phyloP scores from a whole-genome alignment of 306 rosid genomes.

The Lathyrus oleraceus region DNA sequence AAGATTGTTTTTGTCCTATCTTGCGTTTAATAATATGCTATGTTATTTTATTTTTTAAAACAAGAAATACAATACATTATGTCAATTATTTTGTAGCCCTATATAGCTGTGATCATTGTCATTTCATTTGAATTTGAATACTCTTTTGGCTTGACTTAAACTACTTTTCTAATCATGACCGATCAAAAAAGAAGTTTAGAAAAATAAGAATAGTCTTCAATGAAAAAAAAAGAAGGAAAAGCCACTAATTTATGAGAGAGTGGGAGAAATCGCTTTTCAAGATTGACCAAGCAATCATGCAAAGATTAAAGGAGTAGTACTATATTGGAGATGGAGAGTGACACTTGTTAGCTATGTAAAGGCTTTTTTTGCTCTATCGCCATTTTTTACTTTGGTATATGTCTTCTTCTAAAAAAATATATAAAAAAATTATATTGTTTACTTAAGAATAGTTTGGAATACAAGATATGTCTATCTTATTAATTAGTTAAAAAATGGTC shows the following conservation, averaged over 20 bases:
- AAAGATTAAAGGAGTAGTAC: background rate
- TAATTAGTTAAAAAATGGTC: too few relatives aligned
- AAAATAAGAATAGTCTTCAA: constrained; percentile 17
- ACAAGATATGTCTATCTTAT: too few relatives aligned
- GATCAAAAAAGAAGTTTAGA: background rate
- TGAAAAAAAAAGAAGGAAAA: background rate
- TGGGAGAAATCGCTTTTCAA: constrained; percentile 28
- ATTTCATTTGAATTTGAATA: background rate
- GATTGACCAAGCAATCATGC: constrained; percentile 34
- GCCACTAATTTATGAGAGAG: background rate
- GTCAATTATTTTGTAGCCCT: background rate
- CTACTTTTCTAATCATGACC: background rate
- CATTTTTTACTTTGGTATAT: too few relatives aligned
- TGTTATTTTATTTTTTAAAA: too few relatives aligned
- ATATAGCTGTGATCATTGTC: background rate
- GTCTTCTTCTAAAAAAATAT: too few relatives aligned
- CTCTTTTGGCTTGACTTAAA: constrained; percentile 1
- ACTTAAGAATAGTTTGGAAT: too few relatives aligned
- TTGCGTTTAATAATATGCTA: too few relatives aligned
- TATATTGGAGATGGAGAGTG: constrained; percentile 12
- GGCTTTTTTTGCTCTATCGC: too few relatives aligned
- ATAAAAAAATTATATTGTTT: too few relatives aligned
- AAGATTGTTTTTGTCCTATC: too few relatives aligned
- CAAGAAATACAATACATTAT: too few relatives aligned
- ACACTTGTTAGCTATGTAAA: constrained; percentile 10